These are phyloP conservation scores for Apiospora arundinis DNA, from an alignment of 2,329 filamentous ascomycete genomes.

Conservation along the genomic window DNA sequence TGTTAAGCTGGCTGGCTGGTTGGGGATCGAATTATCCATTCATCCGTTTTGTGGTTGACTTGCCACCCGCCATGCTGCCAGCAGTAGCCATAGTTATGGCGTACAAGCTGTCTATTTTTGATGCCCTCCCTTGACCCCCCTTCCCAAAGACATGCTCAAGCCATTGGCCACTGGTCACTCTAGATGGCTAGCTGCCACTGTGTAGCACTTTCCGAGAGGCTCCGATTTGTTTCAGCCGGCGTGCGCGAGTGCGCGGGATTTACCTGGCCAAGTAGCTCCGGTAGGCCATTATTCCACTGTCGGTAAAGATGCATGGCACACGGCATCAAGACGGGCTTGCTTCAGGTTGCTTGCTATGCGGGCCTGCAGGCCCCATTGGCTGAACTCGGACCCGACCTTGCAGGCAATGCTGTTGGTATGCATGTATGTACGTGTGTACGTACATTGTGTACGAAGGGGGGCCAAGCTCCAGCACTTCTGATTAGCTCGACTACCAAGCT, in stretches of 20 bases:
- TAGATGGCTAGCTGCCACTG: not conserved
- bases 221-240: not conserved
- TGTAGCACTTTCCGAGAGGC: not conserved
- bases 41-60: not conserved
- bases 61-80: not conserved
- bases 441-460: not conserved
- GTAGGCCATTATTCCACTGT: not conserved
- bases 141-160: not conserved
- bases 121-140: not conserved
- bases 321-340: slow-evolving; percentile 3
- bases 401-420: not conserved
- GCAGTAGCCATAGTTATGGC: not conserved
- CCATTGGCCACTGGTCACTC: not conserved
- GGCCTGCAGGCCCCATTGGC: not conserved
- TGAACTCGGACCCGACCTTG: slow-evolving; percentile 3
- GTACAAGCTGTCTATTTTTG: no score
- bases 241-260: not conserved
- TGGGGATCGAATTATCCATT: not conserved
- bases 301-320: not conserved
- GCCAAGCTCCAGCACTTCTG: not conserved
- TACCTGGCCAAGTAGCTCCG: not conserved
- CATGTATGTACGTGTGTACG: not conserved
- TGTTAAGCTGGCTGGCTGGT: no score
- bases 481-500: slow-evolving; percentile 5
- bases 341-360: not conserved